Conservation (phyloP, 306 rosid genomes). For the Mucuna pruriens region DNA sequence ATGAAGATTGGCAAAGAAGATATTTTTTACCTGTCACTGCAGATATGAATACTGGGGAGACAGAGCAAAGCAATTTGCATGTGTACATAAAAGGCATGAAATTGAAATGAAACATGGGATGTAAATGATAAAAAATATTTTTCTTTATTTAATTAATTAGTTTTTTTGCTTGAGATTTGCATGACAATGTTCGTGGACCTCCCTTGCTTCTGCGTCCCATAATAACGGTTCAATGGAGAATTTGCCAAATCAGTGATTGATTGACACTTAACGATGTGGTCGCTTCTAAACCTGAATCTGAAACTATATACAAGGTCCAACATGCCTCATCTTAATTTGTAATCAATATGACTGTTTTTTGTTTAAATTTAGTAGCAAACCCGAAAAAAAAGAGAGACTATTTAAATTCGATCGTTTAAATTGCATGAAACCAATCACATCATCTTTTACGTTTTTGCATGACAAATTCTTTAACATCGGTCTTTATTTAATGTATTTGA, state of each 20-base stretch:
- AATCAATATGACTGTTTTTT: not conserved
- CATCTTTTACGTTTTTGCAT: not conserved
- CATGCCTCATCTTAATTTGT: not conserved
- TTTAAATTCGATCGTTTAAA: conserved; percentile 1
- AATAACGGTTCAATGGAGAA: conserved; percentile 48
- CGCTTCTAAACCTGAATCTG: conserved; percentile 20
- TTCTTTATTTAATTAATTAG: not conserved
- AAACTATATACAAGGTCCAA: conserved; percentile 18
- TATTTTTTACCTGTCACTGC: conserved; percentile 37
- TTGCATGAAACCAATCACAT: not conserved
- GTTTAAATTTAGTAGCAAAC: not conserved
- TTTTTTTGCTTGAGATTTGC: conserved; percentile 38
- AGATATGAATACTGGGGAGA: conserved; percentile 25
- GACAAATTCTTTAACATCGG: not conserved
- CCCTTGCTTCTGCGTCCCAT: conserved; percentile 43
- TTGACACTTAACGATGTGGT: conserved; percentile 36
- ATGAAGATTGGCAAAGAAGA: not conserved
- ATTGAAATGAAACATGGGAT: conserved; percentile 36
- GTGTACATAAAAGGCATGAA: conserved; percentile 25
- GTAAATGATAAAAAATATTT: conserved; percentile 7
- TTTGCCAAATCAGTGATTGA: conserved; percentile 40
- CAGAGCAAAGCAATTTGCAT: conserved; percentile 18
- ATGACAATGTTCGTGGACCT: conserved; percentile 42
- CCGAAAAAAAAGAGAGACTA: not conserved
- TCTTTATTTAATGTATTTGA: not conserved